Base-by-base conservation (phyloP, 2,329 filamentous ascomycete species). In the Aspergillus sp. region DNA sequence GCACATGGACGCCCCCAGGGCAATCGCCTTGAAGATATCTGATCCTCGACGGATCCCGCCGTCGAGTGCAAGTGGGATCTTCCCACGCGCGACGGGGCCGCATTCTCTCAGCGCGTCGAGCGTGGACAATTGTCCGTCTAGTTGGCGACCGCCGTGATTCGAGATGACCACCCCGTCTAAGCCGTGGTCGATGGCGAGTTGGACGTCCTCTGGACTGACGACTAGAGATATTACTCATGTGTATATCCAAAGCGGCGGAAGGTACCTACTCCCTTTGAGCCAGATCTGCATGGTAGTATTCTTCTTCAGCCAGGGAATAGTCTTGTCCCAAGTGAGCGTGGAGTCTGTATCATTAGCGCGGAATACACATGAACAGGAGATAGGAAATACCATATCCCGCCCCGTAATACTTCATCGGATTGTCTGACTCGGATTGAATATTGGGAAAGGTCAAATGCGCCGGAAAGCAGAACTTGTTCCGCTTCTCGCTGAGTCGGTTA, bases 391-490 rank as follows among this genome's bases (percentile, higher is more conserved):
- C 54, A 19, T 54, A 50, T 10, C 51, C 45, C n/a, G 21, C 17
- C 5, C 45, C 45, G 42, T 53, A 45, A 7, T 32, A n/a, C 32
- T 45, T 52, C 21, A 53, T 38, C 21, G 29, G 11, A 16, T 52
- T 49, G 2, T 31, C 42, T 6, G 14, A 17, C n/a, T 50, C 51
- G 32, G 54, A 59, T 5, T 67, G 56, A 9, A 76, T 65, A 50
- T 76, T 78, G 7, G 73, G 73, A 50, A 67, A 74, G 11, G 53
- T 59, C 45, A 77, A 62, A 29, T 67, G 65, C 5, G 68, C 59
- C 0, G 78, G 78, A n/a, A 78, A 64, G 6, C 60, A 58, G 63
- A 82, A 82, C 41, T 75, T 71, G 54, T 80, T 81, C 3, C 78
- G 72, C 54, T 74, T 74, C 58, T 83, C 79, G 45, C 79, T 78